These are phyloP conservation scores for Saprolegnia diclina DNA, from an alignment of 352 stramenopile species.

Conservation along the genomic window DNA sequence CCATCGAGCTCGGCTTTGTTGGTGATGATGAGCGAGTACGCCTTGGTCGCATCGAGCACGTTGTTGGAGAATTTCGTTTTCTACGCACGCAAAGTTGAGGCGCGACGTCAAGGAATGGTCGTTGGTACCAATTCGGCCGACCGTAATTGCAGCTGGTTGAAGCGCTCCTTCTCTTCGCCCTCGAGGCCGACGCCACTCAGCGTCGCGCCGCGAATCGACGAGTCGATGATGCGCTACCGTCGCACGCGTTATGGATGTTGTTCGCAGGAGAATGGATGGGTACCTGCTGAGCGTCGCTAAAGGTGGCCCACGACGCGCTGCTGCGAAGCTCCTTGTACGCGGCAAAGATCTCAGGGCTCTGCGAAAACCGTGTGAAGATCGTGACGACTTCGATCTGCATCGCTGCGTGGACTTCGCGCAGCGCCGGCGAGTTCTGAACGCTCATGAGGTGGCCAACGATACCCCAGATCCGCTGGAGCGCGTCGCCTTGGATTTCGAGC, in stretches of 20 bases:
- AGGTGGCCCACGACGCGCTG: conserved; percentile 46
- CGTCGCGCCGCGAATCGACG: conserved; percentile 80
- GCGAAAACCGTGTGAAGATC: conserved; percentile 86
- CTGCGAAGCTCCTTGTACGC: conserved; percentile 81
- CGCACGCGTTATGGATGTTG: background rate
- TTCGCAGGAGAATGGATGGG: conserved; percentile 29
- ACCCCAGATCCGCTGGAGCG: conserved; percentile 91
- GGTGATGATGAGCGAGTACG: conserved; percentile 85
- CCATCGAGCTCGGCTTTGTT: conserved; percentile 85
- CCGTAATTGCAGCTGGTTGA: conserved; percentile 95
- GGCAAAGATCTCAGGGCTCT: conserved; percentile 90
- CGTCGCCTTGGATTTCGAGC: conserved; percentile 89
- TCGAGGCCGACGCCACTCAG: conserved; percentile 92
- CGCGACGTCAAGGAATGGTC: background rate
- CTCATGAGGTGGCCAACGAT: conserved; percentile 96
- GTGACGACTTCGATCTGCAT: conserved; percentile 92
- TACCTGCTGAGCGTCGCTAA: conserved; percentile 58
- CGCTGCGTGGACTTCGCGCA: conserved; percentile 90
- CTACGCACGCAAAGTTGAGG: conserved; percentile 31
- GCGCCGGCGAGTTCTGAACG: conserved; percentile 93
- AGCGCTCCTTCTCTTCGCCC: conserved; percentile 85
- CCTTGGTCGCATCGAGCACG: conserved; percentile 96
- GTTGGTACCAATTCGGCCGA: conserved; percentile 78
- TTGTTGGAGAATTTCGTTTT: conserved; percentile 96
- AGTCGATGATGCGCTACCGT: conserved; percentile 81